phyloP scores from a whole-genome alignment of 441 rosid species.

The Adansonia gregorii region DNA sequence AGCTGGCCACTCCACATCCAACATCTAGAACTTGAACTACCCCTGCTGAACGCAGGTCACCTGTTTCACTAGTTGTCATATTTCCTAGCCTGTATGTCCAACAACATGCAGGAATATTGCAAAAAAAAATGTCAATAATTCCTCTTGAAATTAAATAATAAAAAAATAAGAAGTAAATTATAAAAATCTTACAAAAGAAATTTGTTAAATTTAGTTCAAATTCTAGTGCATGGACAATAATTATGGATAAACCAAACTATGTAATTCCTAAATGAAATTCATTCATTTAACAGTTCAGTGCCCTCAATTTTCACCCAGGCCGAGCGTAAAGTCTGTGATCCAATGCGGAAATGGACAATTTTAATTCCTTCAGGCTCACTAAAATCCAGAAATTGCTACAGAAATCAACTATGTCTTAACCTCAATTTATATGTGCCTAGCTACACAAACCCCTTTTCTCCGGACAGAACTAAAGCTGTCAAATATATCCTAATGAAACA shows the following conservation, averaged over 20 bases:
- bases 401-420: neutral
- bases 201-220: constrained; percentile 10
- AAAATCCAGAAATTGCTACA: neutral
- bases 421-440: neutral
- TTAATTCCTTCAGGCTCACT: neutral
- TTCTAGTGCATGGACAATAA: neutral
- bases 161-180: neutral
- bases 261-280: neutral
- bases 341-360: constrained; percentile 3
- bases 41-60: constrained; percentile 86
- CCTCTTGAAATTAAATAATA: neutral
- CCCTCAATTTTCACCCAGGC: neutral
- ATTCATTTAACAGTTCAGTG: neutral
- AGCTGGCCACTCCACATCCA: constrained; percentile 99
- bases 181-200: neutral
- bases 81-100: constrained; percentile 67
- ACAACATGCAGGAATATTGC: neutral
- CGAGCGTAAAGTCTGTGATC: neutral
- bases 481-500: constrained; percentile 5
- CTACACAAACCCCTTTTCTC: constrained; percentile 5
- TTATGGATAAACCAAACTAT: neutral
- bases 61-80: constrained; percentile 73
- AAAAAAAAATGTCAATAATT: neutral
- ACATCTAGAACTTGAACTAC: constrained; percentile 88
- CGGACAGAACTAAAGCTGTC: neutral